Evolutionary conservation across 1,139 yeast genomes (phyloP).

Genomic region (Williopsis jadinii): DNA sequence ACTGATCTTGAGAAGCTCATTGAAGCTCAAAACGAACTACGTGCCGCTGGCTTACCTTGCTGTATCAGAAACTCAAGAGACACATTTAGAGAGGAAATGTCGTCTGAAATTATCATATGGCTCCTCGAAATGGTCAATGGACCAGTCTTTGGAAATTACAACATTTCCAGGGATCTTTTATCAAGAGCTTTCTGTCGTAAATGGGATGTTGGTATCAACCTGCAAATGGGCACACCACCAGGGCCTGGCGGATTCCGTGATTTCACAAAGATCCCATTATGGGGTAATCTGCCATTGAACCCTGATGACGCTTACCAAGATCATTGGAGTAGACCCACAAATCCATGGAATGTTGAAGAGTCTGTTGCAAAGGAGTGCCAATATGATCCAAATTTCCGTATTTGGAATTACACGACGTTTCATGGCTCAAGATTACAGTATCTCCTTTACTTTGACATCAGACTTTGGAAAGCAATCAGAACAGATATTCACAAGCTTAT

Average conservation of each 20-base stretch:
- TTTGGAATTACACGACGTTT: conserved; percentile 12
- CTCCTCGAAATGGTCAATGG: conserved; percentile 51
- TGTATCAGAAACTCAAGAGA: conserved; percentile 66
- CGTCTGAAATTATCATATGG: conserved; percentile 65
- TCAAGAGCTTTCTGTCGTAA: conserved; percentile 44
- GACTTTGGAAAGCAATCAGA: conserved; percentile 69
- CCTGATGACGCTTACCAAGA: not conserved
- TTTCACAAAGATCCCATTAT: conserved; percentile 1
- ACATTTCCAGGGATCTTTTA: conserved; percentile 41
- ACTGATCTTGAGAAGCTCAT: conserved; percentile 41
- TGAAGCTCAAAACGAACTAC: conserved; percentile 46
- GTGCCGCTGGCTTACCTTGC: conserved; percentile 57
- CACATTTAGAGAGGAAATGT: conserved; percentile 75
- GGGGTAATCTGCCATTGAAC: not conserved
- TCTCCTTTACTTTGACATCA: conserved; percentile 58
- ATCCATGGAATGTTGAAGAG: conserved; percentile 35
- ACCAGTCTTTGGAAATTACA: conserved; percentile 45
- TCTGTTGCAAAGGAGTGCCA: conserved; percentile 39
- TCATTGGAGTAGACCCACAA: conserved; percentile 29
- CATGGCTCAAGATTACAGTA: conserved; percentile 75
- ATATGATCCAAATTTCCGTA: conserved; percentile 27
- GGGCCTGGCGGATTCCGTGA: not conserved
- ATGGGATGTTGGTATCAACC: conserved; percentile 47
- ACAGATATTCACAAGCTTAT: conserved; percentile 58
- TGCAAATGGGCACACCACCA: not conserved